phyloP scores from a whole-genome alignment of 768 basidiomycete species.

The Chiua virens region DNA sequence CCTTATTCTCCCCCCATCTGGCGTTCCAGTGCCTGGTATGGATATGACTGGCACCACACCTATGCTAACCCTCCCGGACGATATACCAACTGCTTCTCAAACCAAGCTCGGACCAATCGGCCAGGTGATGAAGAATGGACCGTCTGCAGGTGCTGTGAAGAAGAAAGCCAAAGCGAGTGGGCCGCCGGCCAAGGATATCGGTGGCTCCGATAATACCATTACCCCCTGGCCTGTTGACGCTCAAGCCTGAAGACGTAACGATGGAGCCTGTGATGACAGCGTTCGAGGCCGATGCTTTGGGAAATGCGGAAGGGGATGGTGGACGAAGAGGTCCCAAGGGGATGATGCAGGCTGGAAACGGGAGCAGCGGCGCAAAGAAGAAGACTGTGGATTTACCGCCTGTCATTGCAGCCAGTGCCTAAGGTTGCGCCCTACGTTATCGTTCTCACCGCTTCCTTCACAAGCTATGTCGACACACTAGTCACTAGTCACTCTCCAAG shows the following conservation, averaged over 20 bases:
- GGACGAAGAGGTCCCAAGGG: slow-evolving; percentile 10
- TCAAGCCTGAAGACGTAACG: slow-evolving; percentile 20
- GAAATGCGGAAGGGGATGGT: slow-evolving; percentile 4
- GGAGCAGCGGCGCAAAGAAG: slow-evolving; percentile 19
- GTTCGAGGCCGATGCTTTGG: slow-evolving; percentile 10
- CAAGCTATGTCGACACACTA: slow-evolving; percentile 7
- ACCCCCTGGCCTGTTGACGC: slow-evolving; percentile 15
- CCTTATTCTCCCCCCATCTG: slow-evolving; percentile 11
- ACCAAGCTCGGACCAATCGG: slow-evolving; percentile 79
- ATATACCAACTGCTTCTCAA: slow-evolving; percentile 55
- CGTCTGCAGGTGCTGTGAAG: slow-evolving; percentile 51
- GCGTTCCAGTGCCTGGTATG: not conserved
- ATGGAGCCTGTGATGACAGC: slow-evolving; percentile 17
- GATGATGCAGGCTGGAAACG: slow-evolving; percentile 11
- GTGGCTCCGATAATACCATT: slow-evolving; percentile 16
- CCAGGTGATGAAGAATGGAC: slow-evolving; percentile 59
- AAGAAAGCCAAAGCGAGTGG: slow-evolving; percentile 47
- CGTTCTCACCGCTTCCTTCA: not conserved
- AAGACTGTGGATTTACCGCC: slow-evolving; percentile 33
- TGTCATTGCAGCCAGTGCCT: slow-evolving; percentile 37
- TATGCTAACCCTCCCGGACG: slow-evolving; percentile 58
- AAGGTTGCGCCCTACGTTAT: slow-evolving; percentile 1
- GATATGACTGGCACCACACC: not conserved
- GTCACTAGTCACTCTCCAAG: not conserved
- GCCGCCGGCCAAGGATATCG: slow-evolving; percentile 23